Evolutionary conservation across 495 filamentous ascomycete genomes (phyloP), one percentile per base, ranked within the genome.

Genomic region (Penicillium cinerascens): DNA sequence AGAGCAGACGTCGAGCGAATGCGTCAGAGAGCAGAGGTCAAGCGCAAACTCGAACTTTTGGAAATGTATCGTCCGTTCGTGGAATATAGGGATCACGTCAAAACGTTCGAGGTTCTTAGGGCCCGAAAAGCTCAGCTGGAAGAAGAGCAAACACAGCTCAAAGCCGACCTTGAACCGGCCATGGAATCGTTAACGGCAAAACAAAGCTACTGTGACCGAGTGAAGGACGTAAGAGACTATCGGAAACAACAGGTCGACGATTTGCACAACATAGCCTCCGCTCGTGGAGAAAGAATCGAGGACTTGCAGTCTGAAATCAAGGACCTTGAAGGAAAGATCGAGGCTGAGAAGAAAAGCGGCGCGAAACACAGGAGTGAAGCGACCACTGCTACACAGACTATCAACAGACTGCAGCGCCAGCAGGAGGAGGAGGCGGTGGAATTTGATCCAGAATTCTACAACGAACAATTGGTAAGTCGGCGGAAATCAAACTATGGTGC

Each of bases 1-100:
- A 81, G 87, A 58, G 86, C 84, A 6, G 92, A 96, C 60, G 91
- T 97, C 5, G 84, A 93, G 54, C 82, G 89, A 56, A 78, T 95
- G 58, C 78, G 83, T 22, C 87, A 97, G 60, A 78, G 92, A 47
- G 78, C 85, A 38, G 70, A 78, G 16, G 82, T 95, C 18, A 73
- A 87, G 57, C 64, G 77, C 46, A 83, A 76, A 18, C 78, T 93
- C n/a, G 73, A 81, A 20, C 71, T 85, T 27, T 75, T 96, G 27
- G 78, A 89, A 55, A 77, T 77, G 21, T 70, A 81, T 8, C 81
- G 82, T 16, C 85, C 89, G 0, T 69, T 92, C 27, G 77, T 86
- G 2, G 69, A 76, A 41, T 96, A 92, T 63, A 63, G 68, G 17
- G 47, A 69, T 26, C 57, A 76, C 52, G 58, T 67, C 18, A 23